Evolutionary conservation across 805 yeast species (phyloP), one percentile per base, ranked within the genome.

Genomic region (Cyberlindnera lachancei): DNA sequence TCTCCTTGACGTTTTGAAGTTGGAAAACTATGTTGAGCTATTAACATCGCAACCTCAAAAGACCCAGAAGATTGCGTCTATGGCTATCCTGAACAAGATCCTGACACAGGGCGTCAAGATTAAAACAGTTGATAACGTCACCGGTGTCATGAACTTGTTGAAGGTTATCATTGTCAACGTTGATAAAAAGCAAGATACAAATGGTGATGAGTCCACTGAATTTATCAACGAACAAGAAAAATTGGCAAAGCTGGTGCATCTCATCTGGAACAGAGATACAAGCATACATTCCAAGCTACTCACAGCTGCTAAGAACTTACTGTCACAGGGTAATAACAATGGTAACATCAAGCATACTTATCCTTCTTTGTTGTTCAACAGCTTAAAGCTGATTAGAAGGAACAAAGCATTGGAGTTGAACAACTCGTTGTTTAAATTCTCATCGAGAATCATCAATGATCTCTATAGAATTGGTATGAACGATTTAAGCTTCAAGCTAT

Each of bases 371-470:
- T 71, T 87, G 18, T 67, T 75, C 32, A 66, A 66, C 31, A 69
- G 78, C 15, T 63, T 86, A 45, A 70, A 66, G 48, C 56, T 82
- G 16, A 68, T 83, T 18, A 70, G 83, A 44, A 62, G 68, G 29
- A 47, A 59, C 27, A 51, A 60, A 29, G 35, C 46, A 33, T 41
- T 35, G 23, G 40, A 44, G 31, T 30, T 52, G 40, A 31, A 44
- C 35, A 32, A 41, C 28, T 32, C 48, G 33, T 61, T 77, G n/a
- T 82, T 88, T 64, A 85, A 84, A 45, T 83, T 78, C 45, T 58
- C 82, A 8, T 77, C 90, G 9, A 66, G 79, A 18, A 64, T 79
- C 7, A 70, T 81, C 21, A 79, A 75, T 43, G 95, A 85, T 42
- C 56, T 90, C 32, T 74, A 67, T 42, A 38, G 55, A 25, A 33